Conservation (phyloP, 2,329 filamentous ascomycete species). For the Coniosporium tulheliwenetii region DNA sequence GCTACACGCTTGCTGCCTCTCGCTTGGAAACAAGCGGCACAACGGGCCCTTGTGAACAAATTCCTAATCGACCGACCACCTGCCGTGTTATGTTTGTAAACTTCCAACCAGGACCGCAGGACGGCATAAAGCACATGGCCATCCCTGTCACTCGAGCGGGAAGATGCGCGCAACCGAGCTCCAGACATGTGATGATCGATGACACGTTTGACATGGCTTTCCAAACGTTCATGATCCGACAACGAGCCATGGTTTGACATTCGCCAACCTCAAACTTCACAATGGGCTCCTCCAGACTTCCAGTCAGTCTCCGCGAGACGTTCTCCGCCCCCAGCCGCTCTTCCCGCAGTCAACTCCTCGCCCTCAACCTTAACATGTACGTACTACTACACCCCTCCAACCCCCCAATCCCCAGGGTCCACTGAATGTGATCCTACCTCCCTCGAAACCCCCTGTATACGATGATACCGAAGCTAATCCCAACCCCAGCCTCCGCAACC, state of each 20-base stretch:
- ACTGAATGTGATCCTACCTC: too few relatives aligned
- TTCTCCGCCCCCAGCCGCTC: conserved; percentile 45
- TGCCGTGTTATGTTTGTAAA: too few relatives aligned
- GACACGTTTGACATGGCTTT: too few relatives aligned
- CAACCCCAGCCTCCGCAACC: conserved; percentile 53
- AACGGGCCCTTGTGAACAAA: too few relatives aligned
- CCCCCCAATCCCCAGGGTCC: not conserved
- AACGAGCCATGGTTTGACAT: not conserved
- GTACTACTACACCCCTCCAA: conserved; percentile 15
- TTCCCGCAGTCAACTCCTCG: conserved; percentile 34
- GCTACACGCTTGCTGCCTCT: too few relatives aligned
- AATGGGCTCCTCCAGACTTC: conserved; percentile 54
- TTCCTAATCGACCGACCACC: too few relatives aligned
- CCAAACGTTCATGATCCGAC: not conserved
- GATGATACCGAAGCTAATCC: not conserved
- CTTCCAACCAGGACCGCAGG: too few relatives aligned
- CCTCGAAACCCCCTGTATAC: conserved; percentile 1
- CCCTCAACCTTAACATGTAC: conserved; percentile 56
- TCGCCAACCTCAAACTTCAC: conserved; percentile 18
- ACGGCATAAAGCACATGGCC: too few relatives aligned
- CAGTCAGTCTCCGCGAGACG: conserved; percentile 53
- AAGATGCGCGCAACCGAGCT: too few relatives aligned
- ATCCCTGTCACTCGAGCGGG: too few relatives aligned
- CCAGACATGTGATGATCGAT: too few relatives aligned
- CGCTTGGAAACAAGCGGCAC: too few relatives aligned